These are phyloP conservation scores for Phalaenopsis equestris DNA, from an alignment of 106 monocot species.

Conservation along the genomic window DNA sequence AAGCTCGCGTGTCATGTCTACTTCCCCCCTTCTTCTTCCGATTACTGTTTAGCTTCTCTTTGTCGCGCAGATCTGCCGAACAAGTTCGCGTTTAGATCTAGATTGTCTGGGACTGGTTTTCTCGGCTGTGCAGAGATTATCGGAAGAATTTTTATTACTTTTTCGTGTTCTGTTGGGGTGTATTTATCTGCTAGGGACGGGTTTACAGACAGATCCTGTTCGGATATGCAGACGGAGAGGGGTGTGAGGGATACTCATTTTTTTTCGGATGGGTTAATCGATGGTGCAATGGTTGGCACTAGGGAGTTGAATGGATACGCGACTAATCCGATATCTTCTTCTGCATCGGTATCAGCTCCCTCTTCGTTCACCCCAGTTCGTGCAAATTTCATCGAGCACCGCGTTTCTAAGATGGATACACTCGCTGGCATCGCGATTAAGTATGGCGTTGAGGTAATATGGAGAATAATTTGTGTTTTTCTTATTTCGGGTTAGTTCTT, in stretches of 20 bases:
- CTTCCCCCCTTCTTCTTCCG: not conserved
- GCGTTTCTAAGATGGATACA: slow-evolving; percentile 45
- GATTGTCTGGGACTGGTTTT: not conserved
- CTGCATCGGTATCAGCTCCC: slow-evolving; percentile 6
- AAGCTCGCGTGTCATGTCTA: not conserved
- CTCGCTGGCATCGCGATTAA: slow-evolving; percentile 51
- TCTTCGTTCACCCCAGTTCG: slow-evolving; percentile 2
- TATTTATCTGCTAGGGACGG: not conserved
- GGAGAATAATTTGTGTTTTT: not conserved
- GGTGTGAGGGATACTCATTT: not conserved
- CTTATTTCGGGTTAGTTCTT: not conserved
- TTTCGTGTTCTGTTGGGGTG: not conserved
- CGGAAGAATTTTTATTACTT: not conserved
- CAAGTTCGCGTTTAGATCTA: not conserved
- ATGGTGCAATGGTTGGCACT: not conserved
- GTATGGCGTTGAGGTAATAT: slow-evolving; percentile 49
- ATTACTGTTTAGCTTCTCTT: not conserved
- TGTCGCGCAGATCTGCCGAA: not conserved
- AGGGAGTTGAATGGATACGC: slow-evolving; percentile 8
- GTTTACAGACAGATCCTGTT: not conserved
- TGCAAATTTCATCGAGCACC: slow-evolving; percentile 23
- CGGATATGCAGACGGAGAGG: slow-evolving; percentile 4
- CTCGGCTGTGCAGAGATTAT: not conserved
- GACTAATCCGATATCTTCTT: slow-evolving; percentile 2
- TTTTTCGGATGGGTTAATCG: not conserved